These are phyloP conservation scores for Trametes sanguinea DNA, from an alignment of 768 basidiomycete genomes.

Conservation along the genomic window DNA sequence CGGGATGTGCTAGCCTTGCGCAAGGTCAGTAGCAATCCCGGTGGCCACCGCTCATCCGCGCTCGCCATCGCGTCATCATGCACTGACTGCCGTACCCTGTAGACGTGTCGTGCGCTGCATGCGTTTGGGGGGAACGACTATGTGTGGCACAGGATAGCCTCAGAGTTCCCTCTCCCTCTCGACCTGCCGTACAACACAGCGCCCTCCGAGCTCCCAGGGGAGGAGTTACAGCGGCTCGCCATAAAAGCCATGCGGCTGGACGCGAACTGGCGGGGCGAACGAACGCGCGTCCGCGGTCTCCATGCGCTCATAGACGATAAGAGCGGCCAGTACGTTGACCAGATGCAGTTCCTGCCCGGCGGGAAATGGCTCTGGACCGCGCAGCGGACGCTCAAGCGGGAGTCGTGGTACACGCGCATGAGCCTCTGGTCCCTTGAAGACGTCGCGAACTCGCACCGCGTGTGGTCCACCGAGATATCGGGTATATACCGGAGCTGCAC, in stretches of 20 bases:
- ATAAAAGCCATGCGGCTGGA: constrained; percentile 52
- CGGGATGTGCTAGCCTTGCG: constrained; percentile 46
- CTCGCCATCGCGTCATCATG: constrained; percentile 5
- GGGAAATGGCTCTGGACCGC: constrained; percentile 51
- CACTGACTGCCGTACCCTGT: constrained; percentile 30
- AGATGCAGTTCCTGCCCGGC: constrained; percentile 51
- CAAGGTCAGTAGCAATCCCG: constrained; percentile 1
- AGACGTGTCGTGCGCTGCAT: constrained; percentile 64
- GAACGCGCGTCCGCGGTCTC: constrained; percentile 39
- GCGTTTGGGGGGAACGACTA: constrained; percentile 53
- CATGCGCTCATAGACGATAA: constrained; percentile 37
- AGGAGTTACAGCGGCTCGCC: constrained; percentile 43
- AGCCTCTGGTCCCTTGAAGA: constrained; percentile 47
- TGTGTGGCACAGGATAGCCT: constrained; percentile 51
- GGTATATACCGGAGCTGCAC: constrained; percentile 30
- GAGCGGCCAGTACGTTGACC: constrained; percentile 42
- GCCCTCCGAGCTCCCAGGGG: constrained; percentile 38
- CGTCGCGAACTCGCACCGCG: constrained; percentile 29
- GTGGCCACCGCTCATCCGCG: neutral
- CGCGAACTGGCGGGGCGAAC: constrained; percentile 47
- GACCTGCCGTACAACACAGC: constrained; percentile 42
- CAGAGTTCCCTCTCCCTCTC: constrained; percentile 38
- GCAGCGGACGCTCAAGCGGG: constrained; percentile 34
- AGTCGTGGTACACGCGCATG: constrained; percentile 39
- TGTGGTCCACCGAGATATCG: constrained; percentile 28